Base-by-base conservation (phyloP, 805 yeast species). In the Candida taoyuanica region DNA sequence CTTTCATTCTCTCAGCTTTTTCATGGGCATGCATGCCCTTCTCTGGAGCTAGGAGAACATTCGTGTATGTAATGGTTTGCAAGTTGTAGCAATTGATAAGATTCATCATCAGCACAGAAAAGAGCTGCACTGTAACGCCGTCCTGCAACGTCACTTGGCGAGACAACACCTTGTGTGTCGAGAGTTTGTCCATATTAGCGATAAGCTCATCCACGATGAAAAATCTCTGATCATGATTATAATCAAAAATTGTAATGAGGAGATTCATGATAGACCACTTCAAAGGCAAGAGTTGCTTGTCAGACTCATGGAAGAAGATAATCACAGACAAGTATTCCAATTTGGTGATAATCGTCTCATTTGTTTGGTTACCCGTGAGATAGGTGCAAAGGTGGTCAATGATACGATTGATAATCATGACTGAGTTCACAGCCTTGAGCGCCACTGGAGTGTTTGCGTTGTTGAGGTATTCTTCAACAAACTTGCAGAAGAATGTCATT, bases 141-240 rank as follows among this genome's bases (percentile, higher is more conserved):
- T 68, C 55, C 0, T 67, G 43, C 0, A 76, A 38, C 29, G 65
- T 62, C 29, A 59, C 63, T 32, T 68, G 73, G 34, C 78, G 62
- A 0, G 78, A 67, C 5, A 48, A 40, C 0, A 56, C 29, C 46
- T 73, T 78, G 20, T 65, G 64, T 0, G 62, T 58, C 0, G 84
- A 74, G 3, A 79, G 49, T 17, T 63, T 67, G 33, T 73, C 75
- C 37, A 78, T 59, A 38, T 71, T 72, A 2, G 69, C 58, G 11
- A 81, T 49, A 2, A 83, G 49, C 53, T 86, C 93, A 37, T 72
- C 72, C 7, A 85, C 49, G 5, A 86, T 67, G 50, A 79, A 81
- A 1, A 60, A 58, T 39, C 84, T 61, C 50, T 86, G 94, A 29
- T 68, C 71, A 1, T 63, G 58, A 15, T 51, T 50, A 3, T 31